phyloP scores from a whole-genome alignment of 805 yeast species.

The Cyberlindnera lachancei region DNA sequence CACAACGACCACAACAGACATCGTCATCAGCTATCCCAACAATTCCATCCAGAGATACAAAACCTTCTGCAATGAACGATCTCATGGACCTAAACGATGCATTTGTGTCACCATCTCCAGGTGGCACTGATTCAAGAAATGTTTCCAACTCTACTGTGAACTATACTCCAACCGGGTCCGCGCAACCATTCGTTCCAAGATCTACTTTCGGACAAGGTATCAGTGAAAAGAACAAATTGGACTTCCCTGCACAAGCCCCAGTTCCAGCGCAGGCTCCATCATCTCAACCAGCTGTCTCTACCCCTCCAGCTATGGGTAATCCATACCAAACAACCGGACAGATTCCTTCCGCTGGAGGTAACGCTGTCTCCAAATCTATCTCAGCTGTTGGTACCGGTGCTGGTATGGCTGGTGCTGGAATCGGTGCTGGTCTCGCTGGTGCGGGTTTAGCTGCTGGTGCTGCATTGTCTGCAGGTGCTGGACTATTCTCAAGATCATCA shows the following conservation, averaged over 20 bases:
- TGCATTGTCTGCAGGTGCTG: slow-evolving; percentile 3
- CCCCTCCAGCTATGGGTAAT: slow-evolving; percentile 4
- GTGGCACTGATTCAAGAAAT: slow-evolving; percentile 13
- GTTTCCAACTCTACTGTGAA: slow-evolving; percentile 21
- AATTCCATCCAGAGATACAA: slow-evolving; percentile 31
- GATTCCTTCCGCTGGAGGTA: slow-evolving; percentile 1
- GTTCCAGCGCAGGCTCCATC: slow-evolving; percentile 6
- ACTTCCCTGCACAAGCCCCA: slow-evolving; percentile 18
- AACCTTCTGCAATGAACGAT: slow-evolving; percentile 56
- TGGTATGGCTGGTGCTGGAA: slow-evolving; percentile 1
- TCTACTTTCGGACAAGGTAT: slow-evolving; percentile 81
- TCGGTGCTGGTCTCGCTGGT: slow-evolving; percentile 4
- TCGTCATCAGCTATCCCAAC: slow-evolving; percentile 14
- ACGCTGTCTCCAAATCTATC: neutral
- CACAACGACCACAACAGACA: slow-evolving; percentile 10
- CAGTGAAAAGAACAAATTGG: slow-evolving; percentile 25
- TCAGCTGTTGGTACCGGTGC: slow-evolving; percentile 5
- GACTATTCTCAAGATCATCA: slow-evolving; percentile 2
- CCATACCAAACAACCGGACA: slow-evolving; percentile 4
- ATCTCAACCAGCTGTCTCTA: neutral
- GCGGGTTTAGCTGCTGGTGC: slow-evolving; percentile 1
- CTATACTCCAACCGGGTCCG: slow-evolving; percentile 24
- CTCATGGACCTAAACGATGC: slow-evolving; percentile 52
- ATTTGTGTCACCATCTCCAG: slow-evolving; percentile 36
- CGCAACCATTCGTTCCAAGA: slow-evolving; percentile 62